Evolutionary conservation across 2,329 filamentous ascomycete genomes (phyloP), one percentile per base, ranked within the genome.

Genomic region (Trichoderma sp.): DNA sequence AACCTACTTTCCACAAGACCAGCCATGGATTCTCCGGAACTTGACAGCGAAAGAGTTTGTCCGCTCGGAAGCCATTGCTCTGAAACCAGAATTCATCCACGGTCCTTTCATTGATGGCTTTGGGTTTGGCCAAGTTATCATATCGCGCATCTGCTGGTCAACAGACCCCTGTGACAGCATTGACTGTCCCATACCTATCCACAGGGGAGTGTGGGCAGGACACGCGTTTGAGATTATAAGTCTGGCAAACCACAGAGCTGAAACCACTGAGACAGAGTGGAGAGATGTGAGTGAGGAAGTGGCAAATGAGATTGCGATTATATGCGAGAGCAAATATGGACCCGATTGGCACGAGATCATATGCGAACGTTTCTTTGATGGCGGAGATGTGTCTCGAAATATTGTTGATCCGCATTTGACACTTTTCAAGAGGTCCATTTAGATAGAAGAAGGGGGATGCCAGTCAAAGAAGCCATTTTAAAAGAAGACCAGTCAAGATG

Each of bases 71-170:
- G 72, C 72, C 41, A 74, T 75, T 38, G 72, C 72, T 6, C n/a
- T 75, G 24, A 71, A 63, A 18, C 75, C 72, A 3, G 38, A 63
- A 45, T 77, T 56, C 24, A 71, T 76, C 31, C 56, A 71, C 33
- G 76, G 76, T n/a, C 75, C 75, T 7, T 4, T 38, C 12, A 69
- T 77, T 31, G 27, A 64, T 2, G 12, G 62, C 1, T 14, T 76
- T 14, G 76, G 75, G 12, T 76, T 77, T 63, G 75, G 72, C 45
- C 67, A 76, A 65, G 75, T 64, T 16, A 1, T 77, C 45, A n/a
- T 77, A 14, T 18, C 67, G 24, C 76, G 76, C 35, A 77, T 76
- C 18, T 75, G 67, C 18, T 77, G 75, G 75, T 72, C 76, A 59
- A 62, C 75, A 9, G 2, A 6, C 9, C 6, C 56, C 24, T 18